Base-by-base conservation (phyloP, 441 rosid genomes). In the Breynia disticha region DNA sequence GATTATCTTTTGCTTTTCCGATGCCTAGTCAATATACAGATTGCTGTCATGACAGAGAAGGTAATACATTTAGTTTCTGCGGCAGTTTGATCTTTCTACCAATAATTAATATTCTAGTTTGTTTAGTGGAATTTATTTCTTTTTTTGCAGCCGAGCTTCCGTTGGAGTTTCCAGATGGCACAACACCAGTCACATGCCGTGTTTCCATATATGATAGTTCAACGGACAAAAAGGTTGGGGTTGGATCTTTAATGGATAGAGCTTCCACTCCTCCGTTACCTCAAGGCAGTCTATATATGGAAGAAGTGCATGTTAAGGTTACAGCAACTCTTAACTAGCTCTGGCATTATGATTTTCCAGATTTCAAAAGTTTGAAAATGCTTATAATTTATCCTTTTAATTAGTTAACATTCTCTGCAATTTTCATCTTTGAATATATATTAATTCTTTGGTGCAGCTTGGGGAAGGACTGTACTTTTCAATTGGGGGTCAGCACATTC, bases 121-220 rank as follows among this genome's bases (percentile, higher is more conserved):
- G 47, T 67, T 69, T 44, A 20, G 50, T 51, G 16, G 9, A 21
- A 20, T 55, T 43, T 20, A 1, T 22, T 21, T 59, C 46, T 14
- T 69, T 49, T 50, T 60, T 46, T 59, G 55, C 67, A 89, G 97
- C 90, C 65, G 96, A 85, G 67, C 63, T 89, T 46, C 97, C 97
- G 3, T 71, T 89, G 63, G 97, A 93, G 82, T 89, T 93, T 72
- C 96, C 97, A 2, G 97, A 84, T 78, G 99, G 99, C 45, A 89
- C 96, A 20, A 89, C 97, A 5, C 97, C 97, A 60, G 96, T 93
- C 55, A 84, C 99, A 41, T 88, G 96, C 43, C 95, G 99, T 41
- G 89, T 93, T 51, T 89, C 90, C 46, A 76, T 93, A 59, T 93
- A 84, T 70, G 86, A 89, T 59, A 77, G 84, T 59, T 84, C 93